Evolutionary conservation across 345 rosid genomes (phyloP), one percentile per base, ranked within the genome.

Genomic region (Syzygium jambos): DNA sequence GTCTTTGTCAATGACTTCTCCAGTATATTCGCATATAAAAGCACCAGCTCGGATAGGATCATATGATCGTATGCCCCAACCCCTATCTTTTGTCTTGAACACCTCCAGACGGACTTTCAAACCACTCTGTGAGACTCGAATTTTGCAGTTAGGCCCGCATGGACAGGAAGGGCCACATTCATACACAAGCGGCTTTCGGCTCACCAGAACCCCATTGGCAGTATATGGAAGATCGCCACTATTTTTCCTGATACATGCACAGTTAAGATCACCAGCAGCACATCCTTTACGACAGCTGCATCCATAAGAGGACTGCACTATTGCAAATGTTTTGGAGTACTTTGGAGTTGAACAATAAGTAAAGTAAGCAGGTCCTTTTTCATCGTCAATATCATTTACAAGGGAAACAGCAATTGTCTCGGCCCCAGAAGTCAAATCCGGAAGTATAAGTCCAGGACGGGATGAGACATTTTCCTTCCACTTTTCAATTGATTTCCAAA

Each of bases 11-110:
- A 92, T 89, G 34, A 92, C 97, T 90, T 98, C 99, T 78, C 99
- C 98, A 27, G 95, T 97, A 91, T 95, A 98, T 90, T 94, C 95
- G 91, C 99, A 96, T 41, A 98, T 94, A 92, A 98, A 98, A 65
- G 95, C 88, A 87, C 99, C 99, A 63, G 96, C 94, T 78, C 98
- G 97, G 88, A 97, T 93, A 46, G 98, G 95, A 90, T 97, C 99
- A 94, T 96, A 95, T 85, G 98, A 93, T 51, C 98, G 92, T 63
- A 97, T 92, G n/a, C 95, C 98, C 99, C 99, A 98, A 87, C 99
- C 99, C 91, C 92, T 96, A 87, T 93, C 90, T 61, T 84, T 92
- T 15, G 99, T 96, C 92, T 93, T 98, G 82, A 98, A 96, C 84
- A 96, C 98, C 89, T 96, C 99, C 85, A 95, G 87, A 68, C 78